Evolutionary conservation across 75 land plant genomes (phyloP).

Genomic region (Cunninghamia lanceolata): DNA sequence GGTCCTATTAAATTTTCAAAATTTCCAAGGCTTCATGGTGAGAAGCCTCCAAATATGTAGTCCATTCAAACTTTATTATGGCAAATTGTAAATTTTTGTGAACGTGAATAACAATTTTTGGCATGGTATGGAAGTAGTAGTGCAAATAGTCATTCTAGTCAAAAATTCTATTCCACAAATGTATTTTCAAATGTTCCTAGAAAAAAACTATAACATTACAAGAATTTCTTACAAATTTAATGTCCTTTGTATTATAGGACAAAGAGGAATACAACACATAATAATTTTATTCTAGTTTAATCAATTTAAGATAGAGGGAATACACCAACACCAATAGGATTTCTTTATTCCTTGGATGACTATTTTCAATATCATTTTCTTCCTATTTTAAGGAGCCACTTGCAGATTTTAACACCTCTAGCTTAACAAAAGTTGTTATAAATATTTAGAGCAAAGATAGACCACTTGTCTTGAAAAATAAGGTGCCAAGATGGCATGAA

Average conservation of each 20-base stretch:
- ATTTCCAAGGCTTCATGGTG: too few species aligned
- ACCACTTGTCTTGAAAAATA: conserved; percentile 59
- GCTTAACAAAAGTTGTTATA: conserved; percentile 7
- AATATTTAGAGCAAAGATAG: conserved; percentile 5
- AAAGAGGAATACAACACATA: conserved; percentile 56
- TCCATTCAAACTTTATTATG: too few species aligned
- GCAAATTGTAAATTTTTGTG: too few species aligned
- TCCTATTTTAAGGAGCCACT: conserved; percentile 26
- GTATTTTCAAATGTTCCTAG: conserved; percentile 44
- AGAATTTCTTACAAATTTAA: conserved; percentile 78
- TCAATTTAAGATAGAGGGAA: conserved; percentile 55
- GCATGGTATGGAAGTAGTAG: too few species aligned
- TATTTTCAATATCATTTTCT: conserved; percentile 8
- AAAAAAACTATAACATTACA: conserved; percentile 63
- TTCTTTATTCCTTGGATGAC: conserved; percentile 21
- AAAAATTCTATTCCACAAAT: conserved; percentile 46
- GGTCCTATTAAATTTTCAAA: too few species aligned
- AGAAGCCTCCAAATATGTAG: too few species aligned
- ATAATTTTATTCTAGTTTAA: conserved; percentile 60
- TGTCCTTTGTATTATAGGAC: conserved; percentile 67
- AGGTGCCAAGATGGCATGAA: conserved; percentile 71
- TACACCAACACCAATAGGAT: conserved; percentile 60
- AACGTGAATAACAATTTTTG: too few species aligned
- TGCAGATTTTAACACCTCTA: neutral
- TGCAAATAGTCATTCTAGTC: conserved; percentile 22